These are phyloP conservation scores for Blastobotrys capitulatus DNA, from an alignment of 1,139 yeast species.

Conservation along the genomic window DNA sequence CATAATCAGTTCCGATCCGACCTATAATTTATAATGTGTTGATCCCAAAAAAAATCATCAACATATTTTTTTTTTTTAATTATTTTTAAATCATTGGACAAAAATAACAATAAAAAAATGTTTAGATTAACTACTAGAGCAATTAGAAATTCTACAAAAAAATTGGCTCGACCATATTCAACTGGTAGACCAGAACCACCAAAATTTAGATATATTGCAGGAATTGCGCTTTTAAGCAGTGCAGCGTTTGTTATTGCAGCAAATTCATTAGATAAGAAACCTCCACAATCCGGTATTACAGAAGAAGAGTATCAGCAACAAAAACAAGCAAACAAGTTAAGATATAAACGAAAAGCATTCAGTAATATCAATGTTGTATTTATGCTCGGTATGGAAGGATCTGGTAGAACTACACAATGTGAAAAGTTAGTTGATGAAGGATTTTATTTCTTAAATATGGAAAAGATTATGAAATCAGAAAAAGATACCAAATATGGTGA, in stretches of 20 bases:
- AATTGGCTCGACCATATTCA: conserved; percentile 10
- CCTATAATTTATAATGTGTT: background rate
- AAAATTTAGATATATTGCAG: conserved; percentile 31
- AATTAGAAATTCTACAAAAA: background rate
- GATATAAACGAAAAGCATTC: conserved; percentile 41
- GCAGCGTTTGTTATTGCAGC: conserved; percentile 51
- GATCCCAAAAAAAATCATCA: background rate
- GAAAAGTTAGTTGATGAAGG: conserved; percentile 74
- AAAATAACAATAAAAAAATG: background rate
- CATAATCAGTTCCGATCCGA: background rate
- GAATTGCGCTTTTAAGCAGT: conserved; percentile 33
- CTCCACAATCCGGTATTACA: conserved; percentile 44
- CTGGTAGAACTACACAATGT: conserved; percentile 96
- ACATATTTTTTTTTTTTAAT: no score
- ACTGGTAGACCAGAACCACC: conserved; percentile 26
- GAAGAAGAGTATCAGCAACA: conserved; percentile 58
- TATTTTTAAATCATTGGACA: background rate
- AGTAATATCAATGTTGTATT: conserved; percentile 61
- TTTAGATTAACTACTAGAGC: background rate
- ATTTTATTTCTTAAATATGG: conserved; percentile 85
- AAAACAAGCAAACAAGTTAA: conserved; percentile 20
- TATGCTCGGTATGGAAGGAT: conserved; percentile 77
- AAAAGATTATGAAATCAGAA: conserved; percentile 87
- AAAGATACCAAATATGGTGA: conserved; percentile 79
- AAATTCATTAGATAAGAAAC: conserved; percentile 44